Percentiles rank a stretch among this genome's conserved stretches.
Conservation (phyloP, 2,329 filamentous ascomycete genomes). For the Colletotrichum limetticola region DNA sequence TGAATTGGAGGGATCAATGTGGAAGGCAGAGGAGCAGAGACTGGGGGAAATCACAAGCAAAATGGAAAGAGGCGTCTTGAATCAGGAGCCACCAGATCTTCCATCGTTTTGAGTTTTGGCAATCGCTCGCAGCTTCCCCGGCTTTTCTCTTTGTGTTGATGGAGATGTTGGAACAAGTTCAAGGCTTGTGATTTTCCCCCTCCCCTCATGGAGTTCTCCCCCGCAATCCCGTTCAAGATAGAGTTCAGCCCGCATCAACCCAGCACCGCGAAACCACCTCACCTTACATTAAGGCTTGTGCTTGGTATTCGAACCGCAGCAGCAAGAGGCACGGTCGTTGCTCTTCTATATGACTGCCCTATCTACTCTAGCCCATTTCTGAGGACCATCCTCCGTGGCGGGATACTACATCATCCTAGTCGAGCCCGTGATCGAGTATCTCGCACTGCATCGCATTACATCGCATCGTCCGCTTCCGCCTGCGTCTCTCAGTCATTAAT, state of each 20-base stretch:
- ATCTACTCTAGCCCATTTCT: constrained; percentile 18
- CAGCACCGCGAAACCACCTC: not conserved
- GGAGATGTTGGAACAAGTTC: not conserved
- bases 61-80: not conserved
- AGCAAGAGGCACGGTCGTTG: constrained; percentile 13
- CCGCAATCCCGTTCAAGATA: constrained; percentile 32
- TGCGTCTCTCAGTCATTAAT: not conserved
- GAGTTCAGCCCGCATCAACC: constrained; percentile 31
- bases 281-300: not conserved
- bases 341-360: not conserved
- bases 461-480: not conserved
- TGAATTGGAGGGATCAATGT: not conserved
- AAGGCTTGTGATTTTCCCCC: constrained; percentile 19
- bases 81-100: not conserved
- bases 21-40: not conserved
- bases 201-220: not conserved
- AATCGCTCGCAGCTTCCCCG: constrained; percentile 1
- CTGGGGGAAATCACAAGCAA: constrained; percentile 25
- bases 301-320: not conserved
- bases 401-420: constrained; percentile 1
- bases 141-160: not conserved
- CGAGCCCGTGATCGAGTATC: not conserved
- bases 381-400: constrained; percentile 21
- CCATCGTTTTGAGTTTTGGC: constrained; percentile 20
- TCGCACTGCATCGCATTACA: not conserved